Conservation (phyloP, 1,284 basidiomycete genomes). For the Amylostereum areolatum region DNA sequence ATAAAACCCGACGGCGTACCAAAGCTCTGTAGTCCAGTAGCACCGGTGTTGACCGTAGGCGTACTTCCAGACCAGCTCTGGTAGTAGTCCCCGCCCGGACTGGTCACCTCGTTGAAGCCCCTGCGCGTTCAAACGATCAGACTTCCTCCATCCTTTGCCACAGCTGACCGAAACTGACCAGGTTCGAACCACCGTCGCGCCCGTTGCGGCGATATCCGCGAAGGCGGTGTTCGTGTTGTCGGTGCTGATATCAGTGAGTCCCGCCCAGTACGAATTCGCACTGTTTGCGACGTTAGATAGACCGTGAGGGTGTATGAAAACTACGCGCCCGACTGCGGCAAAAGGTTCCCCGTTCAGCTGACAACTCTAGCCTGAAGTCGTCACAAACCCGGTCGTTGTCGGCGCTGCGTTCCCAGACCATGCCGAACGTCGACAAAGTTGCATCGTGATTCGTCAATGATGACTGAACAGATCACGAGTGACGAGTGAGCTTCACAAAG, state of each 20-base stretch:
- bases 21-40: conserved; percentile 46
- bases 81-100: conserved; percentile 34
- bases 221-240: conserved; percentile 41
- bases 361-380: too few species aligned
- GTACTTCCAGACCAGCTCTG: conserved; percentile 50
- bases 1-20: conserved; percentile 24
- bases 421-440: too few species aligned
- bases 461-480: too few species aligned
- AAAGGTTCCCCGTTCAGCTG: too few species aligned
- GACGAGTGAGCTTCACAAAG: too few species aligned
- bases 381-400: too few species aligned
- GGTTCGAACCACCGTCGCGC: conserved; percentile 53
- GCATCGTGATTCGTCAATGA: too few species aligned
- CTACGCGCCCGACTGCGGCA: too few species aligned
- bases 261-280: conserved; percentile 49
- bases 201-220: conserved; percentile 45
- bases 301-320: too few species aligned
- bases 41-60: conserved; percentile 48
- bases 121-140: conserved; percentile 25
- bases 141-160: neutral
- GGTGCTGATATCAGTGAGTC: conserved; percentile 31
- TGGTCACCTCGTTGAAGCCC: conserved; percentile 66
- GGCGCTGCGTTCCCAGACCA: too few species aligned
- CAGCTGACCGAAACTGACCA: too few species aligned
- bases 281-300: too few species aligned